phyloP scores from a whole-genome alignment of 148 eudicot species.

The Hydrangea macrophylla region DNA sequence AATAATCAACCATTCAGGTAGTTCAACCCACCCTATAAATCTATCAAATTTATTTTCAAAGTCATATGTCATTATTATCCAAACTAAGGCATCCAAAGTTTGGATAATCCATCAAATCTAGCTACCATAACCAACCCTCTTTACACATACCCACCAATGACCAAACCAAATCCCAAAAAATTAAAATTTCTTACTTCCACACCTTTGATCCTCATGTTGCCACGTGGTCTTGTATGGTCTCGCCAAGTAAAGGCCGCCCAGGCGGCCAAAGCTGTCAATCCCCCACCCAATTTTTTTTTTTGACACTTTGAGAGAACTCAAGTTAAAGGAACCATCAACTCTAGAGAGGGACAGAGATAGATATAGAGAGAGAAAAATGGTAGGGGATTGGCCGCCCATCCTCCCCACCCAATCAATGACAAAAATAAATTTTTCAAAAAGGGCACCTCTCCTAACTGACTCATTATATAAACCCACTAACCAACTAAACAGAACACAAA shows the following conservation, averaged over 20 bases:
- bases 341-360: not conserved
- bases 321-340: slow-evolving; percentile 8
- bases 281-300: not conserved
- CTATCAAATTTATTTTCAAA: slow-evolving; percentile 10
- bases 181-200: not conserved
- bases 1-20: slow-evolving; percentile 16
- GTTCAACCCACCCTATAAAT: slow-evolving; percentile 29
- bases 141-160: slow-evolving; percentile 3
- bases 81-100: slow-evolving; percentile 9
- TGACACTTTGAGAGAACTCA: slow-evolving; percentile 2
- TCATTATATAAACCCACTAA: not conserved
- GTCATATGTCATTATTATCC: slow-evolving; percentile 14
- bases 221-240: slow-evolving; percentile 12
- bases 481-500: not conserved
- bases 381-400: too few relatives aligned
- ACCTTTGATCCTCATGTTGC: not conserved
- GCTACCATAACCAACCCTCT: slow-evolving; percentile 6
- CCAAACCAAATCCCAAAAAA: not conserved
- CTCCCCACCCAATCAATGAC: not conserved
- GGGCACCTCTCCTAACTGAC: not conserved
- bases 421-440: not conserved
- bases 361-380: not conserved
- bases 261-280: slow-evolving; percentile 3
- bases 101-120: slow-evolving; percentile 19
- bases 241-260: slow-evolving; percentile 3